These are phyloP conservation scores for Coprinellus aureogranulatus DNA, from an alignment of 768 basidiomycete genomes.

Conservation along the genomic window DNA sequence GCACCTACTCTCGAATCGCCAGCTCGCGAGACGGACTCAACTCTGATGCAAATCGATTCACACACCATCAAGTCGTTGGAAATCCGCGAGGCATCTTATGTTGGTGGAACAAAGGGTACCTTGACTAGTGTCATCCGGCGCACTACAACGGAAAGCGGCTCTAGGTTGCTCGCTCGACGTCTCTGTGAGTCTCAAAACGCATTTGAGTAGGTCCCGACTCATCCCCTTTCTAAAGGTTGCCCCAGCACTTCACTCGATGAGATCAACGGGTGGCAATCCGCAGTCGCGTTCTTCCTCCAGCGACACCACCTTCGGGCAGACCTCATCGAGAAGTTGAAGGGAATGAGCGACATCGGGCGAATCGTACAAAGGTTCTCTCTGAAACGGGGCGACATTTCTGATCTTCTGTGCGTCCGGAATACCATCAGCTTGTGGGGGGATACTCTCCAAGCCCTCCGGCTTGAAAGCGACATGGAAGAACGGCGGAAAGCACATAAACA, in stretches of 20 bases:
- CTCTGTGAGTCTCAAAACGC: constrained; percentile 54
- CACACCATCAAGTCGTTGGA: constrained; percentile 89
- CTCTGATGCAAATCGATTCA: constrained; percentile 85
- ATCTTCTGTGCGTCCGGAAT: constrained; percentile 61
- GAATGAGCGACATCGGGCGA: constrained; percentile 68
- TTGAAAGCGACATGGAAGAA: constrained; percentile 56
- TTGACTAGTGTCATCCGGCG: constrained; percentile 72
- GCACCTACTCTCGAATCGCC: constrained; percentile 67
- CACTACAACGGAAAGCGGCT: constrained; percentile 75
- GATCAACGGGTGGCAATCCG: constrained; percentile 71
- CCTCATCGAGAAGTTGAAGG: constrained; percentile 50
- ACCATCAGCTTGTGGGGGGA: constrained; percentile 60
- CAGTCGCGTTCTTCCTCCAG: constrained; percentile 68
- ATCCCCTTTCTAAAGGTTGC: constrained; percentile 49
- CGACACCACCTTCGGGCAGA: constrained; percentile 66
- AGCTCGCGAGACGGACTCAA: constrained; percentile 48
- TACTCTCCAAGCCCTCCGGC: constrained; percentile 48
- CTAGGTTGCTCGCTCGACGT: constrained; percentile 71
- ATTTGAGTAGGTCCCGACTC: constrained; percentile 1
- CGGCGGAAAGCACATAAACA: constrained; percentile 27
- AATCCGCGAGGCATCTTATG: constrained; percentile 70
- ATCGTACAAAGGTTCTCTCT: constrained; percentile 76
- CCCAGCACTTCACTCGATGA: constrained; percentile 75
- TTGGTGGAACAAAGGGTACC: constrained; percentile 72
- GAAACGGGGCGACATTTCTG: constrained; percentile 62